phyloP scores from a whole-genome alignment of 2,329 filamentous ascomycete species.

The Aureobasidium lini region DNA sequence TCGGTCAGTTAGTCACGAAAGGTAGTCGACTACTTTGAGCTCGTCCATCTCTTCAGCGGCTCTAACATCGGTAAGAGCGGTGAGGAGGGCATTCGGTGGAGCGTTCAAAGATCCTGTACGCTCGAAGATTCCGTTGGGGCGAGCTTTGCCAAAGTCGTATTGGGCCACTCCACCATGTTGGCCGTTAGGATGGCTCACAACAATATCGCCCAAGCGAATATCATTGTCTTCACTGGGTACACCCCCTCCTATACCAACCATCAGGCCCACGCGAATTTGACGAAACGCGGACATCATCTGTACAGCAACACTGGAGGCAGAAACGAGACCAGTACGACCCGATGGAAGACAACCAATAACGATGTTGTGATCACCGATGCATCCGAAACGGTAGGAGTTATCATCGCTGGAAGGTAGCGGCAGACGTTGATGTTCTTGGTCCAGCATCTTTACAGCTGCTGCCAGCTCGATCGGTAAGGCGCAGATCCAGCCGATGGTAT shows the following conservation, averaged over 20 bases:
- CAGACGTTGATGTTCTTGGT: background rate
- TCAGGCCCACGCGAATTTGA: conserved; percentile 7
- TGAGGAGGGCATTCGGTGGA: conserved; percentile 15
- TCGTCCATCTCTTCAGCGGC: background rate
- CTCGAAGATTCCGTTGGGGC: conserved; percentile 3
- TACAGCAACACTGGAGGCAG: conserved; percentile 17
- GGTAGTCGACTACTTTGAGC: background rate
- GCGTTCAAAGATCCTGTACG: background rate
- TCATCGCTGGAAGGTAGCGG: background rate
- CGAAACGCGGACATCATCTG: conserved; percentile 16
- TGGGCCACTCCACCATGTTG: conserved; percentile 22
- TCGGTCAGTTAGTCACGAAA: background rate
- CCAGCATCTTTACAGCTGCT: background rate
- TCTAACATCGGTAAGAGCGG: conserved; percentile 10
- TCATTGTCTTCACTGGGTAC: conserved; percentile 16
- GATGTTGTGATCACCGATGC: conserved; percentile 20
- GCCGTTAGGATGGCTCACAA: conserved; percentile 19
- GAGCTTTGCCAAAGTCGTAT: conserved; percentile 20
- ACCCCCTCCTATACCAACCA: conserved; percentile 21
- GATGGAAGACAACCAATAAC: conserved; percentile 20
- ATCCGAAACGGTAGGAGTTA: conserved; percentile 8
- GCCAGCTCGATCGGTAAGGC: conserved; percentile 12
- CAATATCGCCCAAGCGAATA: conserved; percentile 23
- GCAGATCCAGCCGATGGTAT: conserved; percentile 19
- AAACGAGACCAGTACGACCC: conserved; percentile 16